These are phyloP conservation scores for Chlamydomonas sp. DNA, from an alignment of 139 green algal species.

Conservation along the genomic window DNA sequence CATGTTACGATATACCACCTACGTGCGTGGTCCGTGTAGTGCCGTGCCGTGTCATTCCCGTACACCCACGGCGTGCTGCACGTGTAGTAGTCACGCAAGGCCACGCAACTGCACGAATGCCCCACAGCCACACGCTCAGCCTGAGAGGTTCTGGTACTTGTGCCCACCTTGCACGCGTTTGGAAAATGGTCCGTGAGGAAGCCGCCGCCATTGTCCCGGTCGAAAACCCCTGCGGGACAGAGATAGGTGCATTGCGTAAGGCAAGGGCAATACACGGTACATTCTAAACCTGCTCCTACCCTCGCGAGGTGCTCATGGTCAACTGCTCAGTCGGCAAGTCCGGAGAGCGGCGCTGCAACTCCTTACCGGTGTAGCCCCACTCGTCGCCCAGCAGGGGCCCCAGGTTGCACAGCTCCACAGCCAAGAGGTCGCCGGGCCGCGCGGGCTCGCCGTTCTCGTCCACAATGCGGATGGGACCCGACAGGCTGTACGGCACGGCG, in stretches of 20 bases:
- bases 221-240: conserved; percentile 60
- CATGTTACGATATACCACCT: too few relatives aligned
- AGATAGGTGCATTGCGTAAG: not conserved
- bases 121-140: too few relatives aligned
- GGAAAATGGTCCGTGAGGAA: conserved; percentile 87
- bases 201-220: conserved; percentile 81
- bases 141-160: not conserved
- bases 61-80: too few relatives aligned
- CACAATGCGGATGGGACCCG: conserved; percentile 62
- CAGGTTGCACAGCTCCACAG: conserved; percentile 81
- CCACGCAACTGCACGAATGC: too few relatives aligned
- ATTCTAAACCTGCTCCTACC: too few relatives aligned
- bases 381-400: conserved; percentile 71
- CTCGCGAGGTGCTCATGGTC: too few relatives aligned
- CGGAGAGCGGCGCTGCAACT: too few relatives aligned
- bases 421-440: conserved; percentile 74
- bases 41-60: too few relatives aligned
- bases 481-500: conserved; percentile 39
- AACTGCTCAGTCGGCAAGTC: too few relatives aligned
- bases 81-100: too few relatives aligned
- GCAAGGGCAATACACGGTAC: too few relatives aligned
- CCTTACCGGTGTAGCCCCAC: conserved; percentile 77
- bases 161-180: conserved; percentile 62
- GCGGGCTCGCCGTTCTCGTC: conserved; percentile 51
- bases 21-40: too few relatives aligned